These are phyloP conservation scores for Dactylellina sp. DNA, from an alignment of 2,329 filamentous ascomycete species.

Conservation along the genomic window DNA sequence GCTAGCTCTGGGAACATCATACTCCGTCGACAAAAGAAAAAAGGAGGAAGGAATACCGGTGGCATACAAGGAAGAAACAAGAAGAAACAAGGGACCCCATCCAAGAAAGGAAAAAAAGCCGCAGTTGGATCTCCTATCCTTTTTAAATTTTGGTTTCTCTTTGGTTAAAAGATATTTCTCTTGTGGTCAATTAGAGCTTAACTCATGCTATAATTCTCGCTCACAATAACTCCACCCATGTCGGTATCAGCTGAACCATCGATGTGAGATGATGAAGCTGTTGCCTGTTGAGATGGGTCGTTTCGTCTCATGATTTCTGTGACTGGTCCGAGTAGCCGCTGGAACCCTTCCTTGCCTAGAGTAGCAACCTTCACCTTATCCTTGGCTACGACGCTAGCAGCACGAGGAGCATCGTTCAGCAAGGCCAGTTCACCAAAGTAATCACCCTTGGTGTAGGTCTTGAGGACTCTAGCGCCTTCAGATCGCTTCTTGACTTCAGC, in stretches of 20 bases:
- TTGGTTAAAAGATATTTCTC: neutral
- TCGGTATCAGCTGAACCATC: constrained; percentile 70
- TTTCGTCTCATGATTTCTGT: constrained; percentile 93
- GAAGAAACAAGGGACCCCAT: constrained; percentile 10
- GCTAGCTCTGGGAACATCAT: constrained; percentile 48
- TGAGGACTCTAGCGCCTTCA: constrained; percentile 73
- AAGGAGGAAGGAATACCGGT: constrained; percentile 24
- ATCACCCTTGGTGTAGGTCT: constrained; percentile 87
- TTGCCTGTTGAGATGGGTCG: constrained; percentile 65
- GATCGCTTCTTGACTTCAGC: constrained; percentile 88
- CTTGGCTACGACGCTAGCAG: constrained; percentile 84
- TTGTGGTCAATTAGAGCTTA: constrained; percentile 62
- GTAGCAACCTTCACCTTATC: constrained; percentile 93
- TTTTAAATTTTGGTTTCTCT: neutral
- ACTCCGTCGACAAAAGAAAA: constrained; percentile 32
- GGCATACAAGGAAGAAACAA: constrained; percentile 25
- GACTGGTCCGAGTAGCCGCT: constrained; percentile 89
- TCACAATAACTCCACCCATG: constrained; percentile 69
- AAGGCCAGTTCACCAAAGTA: constrained; percentile 97
- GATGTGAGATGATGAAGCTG: constrained; percentile 2
- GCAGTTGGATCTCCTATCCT: neutral
- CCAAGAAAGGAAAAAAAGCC: constrained; percentile 34
- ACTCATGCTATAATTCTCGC: constrained; percentile 65
- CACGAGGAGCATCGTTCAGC: constrained; percentile 91
- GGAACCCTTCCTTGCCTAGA: constrained; percentile 93